Percentiles rank a stretch among this genome's conserved stretches.
phyloP scores from a whole-genome alignment of 768 basidiomycete genomes.

The Lentinula lateritia region DNA sequence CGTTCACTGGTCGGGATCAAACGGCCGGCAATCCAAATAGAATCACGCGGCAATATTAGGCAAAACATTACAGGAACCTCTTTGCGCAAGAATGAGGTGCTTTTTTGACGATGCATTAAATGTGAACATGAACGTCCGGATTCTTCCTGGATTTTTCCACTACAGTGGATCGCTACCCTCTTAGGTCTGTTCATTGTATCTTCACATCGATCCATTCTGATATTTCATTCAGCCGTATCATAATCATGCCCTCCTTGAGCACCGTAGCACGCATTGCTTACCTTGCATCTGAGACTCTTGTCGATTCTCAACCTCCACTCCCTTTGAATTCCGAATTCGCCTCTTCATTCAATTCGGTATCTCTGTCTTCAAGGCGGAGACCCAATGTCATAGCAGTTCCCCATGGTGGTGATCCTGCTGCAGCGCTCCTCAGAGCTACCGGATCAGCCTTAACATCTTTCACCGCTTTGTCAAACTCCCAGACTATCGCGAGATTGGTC shows the following conservation, averaged over 20 bases:
- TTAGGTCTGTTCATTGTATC: neutral
- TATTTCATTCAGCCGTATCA: neutral
- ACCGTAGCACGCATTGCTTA: conserved; percentile 67
- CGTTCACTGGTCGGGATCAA: neutral
- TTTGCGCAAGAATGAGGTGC: neutral
- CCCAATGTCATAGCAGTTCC: conserved; percentile 48
- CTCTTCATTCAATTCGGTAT: conserved; percentile 29
- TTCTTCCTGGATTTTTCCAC: neutral
- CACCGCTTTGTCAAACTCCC: conserved; percentile 46
- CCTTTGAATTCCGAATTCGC: conserved; percentile 38
- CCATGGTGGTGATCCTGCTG: conserved; percentile 59
- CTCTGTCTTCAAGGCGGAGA: conserved; percentile 27
- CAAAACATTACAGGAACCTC: neutral
- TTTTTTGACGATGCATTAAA: neutral
- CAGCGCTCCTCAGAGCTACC: conserved; percentile 46
- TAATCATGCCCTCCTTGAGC: conserved; percentile 12
- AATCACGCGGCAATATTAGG: neutral
- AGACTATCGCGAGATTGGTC: conserved; percentile 54
- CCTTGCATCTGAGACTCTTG: conserved; percentile 59
- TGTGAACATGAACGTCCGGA: neutral
- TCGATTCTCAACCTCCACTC: conserved; percentile 48
- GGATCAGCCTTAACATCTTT: conserved; percentile 49
- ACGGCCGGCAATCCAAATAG: neutral
- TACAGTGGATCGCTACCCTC: neutral
- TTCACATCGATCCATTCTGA: neutral